These are phyloP conservation scores for Morella rubra DNA, from an alignment of 306 rosid genomes.

Conservation along the genomic window DNA sequence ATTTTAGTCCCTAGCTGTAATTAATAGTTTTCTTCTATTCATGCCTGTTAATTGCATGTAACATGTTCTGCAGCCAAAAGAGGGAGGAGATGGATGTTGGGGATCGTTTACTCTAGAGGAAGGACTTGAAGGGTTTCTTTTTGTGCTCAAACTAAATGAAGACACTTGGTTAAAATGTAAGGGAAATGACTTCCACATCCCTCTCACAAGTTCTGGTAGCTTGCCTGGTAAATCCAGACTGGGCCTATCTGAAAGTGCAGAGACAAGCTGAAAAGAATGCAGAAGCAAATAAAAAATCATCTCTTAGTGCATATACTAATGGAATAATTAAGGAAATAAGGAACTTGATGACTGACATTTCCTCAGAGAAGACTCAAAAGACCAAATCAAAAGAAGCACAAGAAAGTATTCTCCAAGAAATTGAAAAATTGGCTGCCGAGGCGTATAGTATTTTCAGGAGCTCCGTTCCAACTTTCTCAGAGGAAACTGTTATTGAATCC, in stretches of 20 bases:
- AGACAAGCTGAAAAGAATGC: slow-evolving; percentile 30
- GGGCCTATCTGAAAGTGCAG: slow-evolving; percentile 33
- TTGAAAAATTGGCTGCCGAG: slow-evolving; percentile 91
- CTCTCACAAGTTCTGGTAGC: slow-evolving; percentile 53
- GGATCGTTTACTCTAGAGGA: slow-evolving; percentile 65
- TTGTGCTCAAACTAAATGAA: slow-evolving; percentile 73
- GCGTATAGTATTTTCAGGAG: slow-evolving; percentile 86
- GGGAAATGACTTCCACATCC: slow-evolving; percentile 79
- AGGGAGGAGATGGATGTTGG: slow-evolving; percentile 56
- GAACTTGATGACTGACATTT: slow-evolving; percentile 68
- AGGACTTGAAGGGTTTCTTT: slow-evolving; percentile 74
- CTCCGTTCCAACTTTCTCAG: slow-evolving; percentile 56
- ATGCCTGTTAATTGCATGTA: not conserved
- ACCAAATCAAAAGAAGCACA: slow-evolving; percentile 73
- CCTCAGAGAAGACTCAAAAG: slow-evolving; percentile 54
- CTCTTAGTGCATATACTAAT: slow-evolving; percentile 48
- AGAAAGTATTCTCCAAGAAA: slow-evolving; percentile 84
- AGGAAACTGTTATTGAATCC: slow-evolving; percentile 45
- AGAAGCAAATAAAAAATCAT: slow-evolving; percentile 43
- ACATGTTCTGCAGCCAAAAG: slow-evolving; percentile 63
- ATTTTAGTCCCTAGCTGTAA: not conserved
- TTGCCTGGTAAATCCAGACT: slow-evolving; percentile 28
- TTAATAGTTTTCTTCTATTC: slow-evolving; percentile 23
- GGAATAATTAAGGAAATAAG: slow-evolving; percentile 78
- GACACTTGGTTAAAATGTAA: slow-evolving; percentile 61